Conservation (phyloP, 768 basidiomycete genomes). For the Rhodocollybia butyracea region DNA sequence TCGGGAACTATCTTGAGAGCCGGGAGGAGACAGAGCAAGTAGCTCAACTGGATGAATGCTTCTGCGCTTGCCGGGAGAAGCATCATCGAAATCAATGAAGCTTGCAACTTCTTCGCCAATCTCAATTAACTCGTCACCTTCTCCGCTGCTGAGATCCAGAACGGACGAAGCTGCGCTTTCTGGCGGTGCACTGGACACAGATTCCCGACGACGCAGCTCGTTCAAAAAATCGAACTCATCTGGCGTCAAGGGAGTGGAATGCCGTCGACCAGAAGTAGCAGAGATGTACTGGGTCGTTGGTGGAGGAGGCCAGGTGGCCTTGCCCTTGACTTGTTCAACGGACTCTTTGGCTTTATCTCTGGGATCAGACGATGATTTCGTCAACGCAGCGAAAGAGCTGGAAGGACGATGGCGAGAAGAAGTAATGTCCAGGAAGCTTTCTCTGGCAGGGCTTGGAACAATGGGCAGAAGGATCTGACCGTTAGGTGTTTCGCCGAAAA, state of each 20-base stretch:
- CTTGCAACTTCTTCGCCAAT: conserved; percentile 1
- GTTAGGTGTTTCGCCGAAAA: conserved; percentile 71
- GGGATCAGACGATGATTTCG: not conserved
- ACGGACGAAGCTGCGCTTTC: not conserved
- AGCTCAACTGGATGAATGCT: not conserved
- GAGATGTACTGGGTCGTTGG: conserved; percentile 23
- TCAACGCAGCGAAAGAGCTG: conserved; percentile 26
- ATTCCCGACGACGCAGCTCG: conserved; percentile 9
- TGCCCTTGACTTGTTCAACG: not conserved
- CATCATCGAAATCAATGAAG: conserved; percentile 3
- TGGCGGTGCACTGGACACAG: not conserved
- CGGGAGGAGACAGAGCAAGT: not conserved
- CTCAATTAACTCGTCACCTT: conserved; percentile 2
- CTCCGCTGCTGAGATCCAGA: not conserved
- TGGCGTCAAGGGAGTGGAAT: conserved; percentile 54
- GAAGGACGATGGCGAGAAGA: conserved; percentile 3
- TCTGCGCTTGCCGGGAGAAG: not conserved
- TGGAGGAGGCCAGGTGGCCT: conserved; percentile 32
- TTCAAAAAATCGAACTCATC: conserved; percentile 38
- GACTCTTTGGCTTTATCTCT: conserved; percentile 7
- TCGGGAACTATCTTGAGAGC: not conserved
- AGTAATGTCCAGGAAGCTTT: conserved; percentile 16
- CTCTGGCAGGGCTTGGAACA: not conserved
- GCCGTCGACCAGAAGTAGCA: conserved; percentile 38
- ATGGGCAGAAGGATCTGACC: conserved; percentile 6